These are phyloP conservation scores for Scleromitrula shiraiana DNA, from an alignment of 2,329 filamentous ascomycete genomes.

Conservation along the genomic window DNA sequence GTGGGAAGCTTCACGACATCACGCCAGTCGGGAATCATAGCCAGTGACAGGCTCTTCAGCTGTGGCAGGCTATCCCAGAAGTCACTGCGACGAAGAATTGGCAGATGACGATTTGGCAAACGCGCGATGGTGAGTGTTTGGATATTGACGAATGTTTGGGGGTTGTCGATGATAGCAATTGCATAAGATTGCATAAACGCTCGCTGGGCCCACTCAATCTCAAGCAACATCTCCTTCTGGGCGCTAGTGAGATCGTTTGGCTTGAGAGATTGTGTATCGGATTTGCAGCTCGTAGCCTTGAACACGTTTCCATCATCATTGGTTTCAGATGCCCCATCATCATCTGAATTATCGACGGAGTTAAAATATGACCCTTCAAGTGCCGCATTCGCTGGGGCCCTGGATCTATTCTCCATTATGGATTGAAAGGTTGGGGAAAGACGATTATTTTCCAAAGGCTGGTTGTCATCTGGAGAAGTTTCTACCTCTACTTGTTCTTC, in stretches of 20 bases:
- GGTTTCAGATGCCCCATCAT: constrained; percentile 2
- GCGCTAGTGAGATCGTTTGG: constrained; percentile 48
- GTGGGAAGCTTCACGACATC: constrained; percentile 45
- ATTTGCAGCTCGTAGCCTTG: constrained; percentile 8
- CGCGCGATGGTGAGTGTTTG: constrained; percentile 55
- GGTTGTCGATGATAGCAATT: constrained; percentile 55
- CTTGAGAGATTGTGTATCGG: constrained; percentile 26
- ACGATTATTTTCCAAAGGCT: not conserved
- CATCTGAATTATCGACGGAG: not conserved
- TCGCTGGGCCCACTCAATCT: constrained; percentile 60
- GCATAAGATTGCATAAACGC: constrained; percentile 62
- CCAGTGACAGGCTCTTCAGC: constrained; percentile 47
- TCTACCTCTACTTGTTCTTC: not conserved
- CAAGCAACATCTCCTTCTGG: constrained; percentile 62
- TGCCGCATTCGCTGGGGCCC: too few relatives aligned
- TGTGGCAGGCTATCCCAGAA: constrained; percentile 54
- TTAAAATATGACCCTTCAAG: too few relatives aligned
- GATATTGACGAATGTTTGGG: constrained; percentile 43
- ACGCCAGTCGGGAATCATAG: constrained; percentile 60
- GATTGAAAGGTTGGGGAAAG: too few relatives aligned
- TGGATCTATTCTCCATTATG: too few relatives aligned
- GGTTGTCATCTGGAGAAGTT: not conserved
- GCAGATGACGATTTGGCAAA: constrained; percentile 53
- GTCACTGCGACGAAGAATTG: constrained; percentile 45
- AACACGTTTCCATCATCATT: not conserved